phyloP scores from a whole-genome alignment of 2,329 filamentous ascomycete species.

The Exophiala alcalophila region DNA sequence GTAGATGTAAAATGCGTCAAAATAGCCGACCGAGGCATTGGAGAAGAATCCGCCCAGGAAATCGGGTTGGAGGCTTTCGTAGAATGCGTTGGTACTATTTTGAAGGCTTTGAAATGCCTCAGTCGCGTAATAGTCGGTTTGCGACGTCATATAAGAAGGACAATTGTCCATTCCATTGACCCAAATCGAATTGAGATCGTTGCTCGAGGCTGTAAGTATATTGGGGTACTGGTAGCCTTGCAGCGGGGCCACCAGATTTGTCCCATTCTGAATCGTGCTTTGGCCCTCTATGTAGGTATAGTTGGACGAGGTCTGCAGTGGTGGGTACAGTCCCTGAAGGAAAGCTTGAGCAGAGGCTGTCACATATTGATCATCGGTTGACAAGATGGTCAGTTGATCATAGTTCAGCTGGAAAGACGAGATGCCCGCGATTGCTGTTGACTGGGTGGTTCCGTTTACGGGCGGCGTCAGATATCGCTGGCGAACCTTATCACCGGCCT shows the following conservation, averaged over 20 bases:
- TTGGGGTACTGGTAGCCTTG: conserved; percentile 58
- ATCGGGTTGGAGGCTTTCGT: conserved; percentile 44
- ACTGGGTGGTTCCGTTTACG: conserved; percentile 7
- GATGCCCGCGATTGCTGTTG: conserved; percentile 43
- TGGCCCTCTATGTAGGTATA: conserved; percentile 36
- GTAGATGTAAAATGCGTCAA: conserved; percentile 53
- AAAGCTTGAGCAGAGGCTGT: conserved; percentile 58
- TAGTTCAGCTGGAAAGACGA: conserved; percentile 45
- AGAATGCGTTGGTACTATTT: conserved; percentile 43
- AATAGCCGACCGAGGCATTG: conserved; percentile 44
- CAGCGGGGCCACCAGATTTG: conserved; percentile 47
- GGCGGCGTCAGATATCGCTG: conserved; percentile 48
- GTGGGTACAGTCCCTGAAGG: conserved; percentile 61
- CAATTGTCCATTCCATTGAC: conserved; percentile 51
- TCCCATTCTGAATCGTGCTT: conserved; percentile 50
- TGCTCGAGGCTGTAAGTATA: conserved; percentile 43
- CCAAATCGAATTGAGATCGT: conserved; percentile 52
- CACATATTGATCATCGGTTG: conserved; percentile 48
- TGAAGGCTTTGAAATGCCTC: conserved; percentile 42
- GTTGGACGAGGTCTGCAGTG: conserved; percentile 38
- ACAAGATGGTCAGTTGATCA: conserved; percentile 48
- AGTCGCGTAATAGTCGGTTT: conserved; percentile 43
- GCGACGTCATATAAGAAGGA: conserved; percentile 37
- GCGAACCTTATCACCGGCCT: conserved; percentile 52
- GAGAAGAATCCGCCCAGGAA: conserved; percentile 45